Base-by-base conservation (phyloP, 2,329 filamentous ascomycete genomes). In the Colletotrichum sublineola region DNA sequence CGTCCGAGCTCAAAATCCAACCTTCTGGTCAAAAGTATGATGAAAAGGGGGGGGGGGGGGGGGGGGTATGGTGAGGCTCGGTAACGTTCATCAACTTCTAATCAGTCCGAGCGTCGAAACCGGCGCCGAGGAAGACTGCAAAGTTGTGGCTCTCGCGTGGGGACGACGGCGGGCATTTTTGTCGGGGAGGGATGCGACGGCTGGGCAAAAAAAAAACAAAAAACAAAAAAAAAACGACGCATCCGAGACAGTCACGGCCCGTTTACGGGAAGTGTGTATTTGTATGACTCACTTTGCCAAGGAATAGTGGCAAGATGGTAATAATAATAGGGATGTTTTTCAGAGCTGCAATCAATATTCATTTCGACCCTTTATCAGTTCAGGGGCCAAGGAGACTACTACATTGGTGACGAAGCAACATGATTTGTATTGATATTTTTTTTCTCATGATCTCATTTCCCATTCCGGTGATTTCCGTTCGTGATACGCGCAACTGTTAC, bases 371-470 rank as follows among this genome's bases (percentile, higher is more conserved):
- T 42, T 64, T 31, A 38, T 24, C 24, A 48, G 24, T 63, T 64
- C 55, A 53, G 65, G 24, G 66, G 48, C 53, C 69, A 60, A 72
- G 52, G 53, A 72, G 53, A 72, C 60, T 69, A 69, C 60, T 69
- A 72, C 70, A 72, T 61, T 36, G 29, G 66, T 69, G 66, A 55
- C 70, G 69, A 72, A 69, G 60, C 66, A 72, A 72, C 66, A 72
- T 72, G 66, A 56, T 33, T 48, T 63, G 46, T 52, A 33, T 63
- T 50, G 50, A 24, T 48, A 8, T 36, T 36, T 36, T 8, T 64
- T 64, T 64, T 61, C 50, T 72, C 70, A 65, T 72, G 46, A 65
- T 72, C 66, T 72, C 70, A 65, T 72, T 69, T 62, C 50, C 70
- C 66, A 24, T 72, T 65, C 70, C 66, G 33, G 38, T 65, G 24